phyloP scores from a whole-genome alignment of 345 rosid species.

The Turnera subulata region DNA sequence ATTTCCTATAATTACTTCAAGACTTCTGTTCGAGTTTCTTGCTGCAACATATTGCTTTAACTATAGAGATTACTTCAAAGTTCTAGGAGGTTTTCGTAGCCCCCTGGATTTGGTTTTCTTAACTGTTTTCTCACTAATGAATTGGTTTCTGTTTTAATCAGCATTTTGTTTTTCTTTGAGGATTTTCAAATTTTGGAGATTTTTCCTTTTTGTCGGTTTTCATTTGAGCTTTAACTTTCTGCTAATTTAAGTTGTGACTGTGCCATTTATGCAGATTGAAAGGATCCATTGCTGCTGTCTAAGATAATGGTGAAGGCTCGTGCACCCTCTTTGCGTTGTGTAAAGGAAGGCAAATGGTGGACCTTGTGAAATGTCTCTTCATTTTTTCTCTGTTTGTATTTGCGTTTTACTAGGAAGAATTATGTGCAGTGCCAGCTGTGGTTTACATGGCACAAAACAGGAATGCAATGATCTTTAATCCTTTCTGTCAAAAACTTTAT shows the following conservation, averaged over 20 bases:
- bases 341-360: constrained; percentile 9
- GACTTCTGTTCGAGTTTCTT: background rate
- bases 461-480: constrained; percentile 5
- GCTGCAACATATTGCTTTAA: background rate
- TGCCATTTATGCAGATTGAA: constrained; percentile 18
- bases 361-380: constrained; percentile 13
- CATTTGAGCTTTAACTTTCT: background rate
- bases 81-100: background rate
- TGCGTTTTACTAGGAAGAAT: constrained; percentile 10
- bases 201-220: no score
- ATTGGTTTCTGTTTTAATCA: background rate
- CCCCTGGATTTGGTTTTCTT: background rate
- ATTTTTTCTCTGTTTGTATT: constrained; percentile 9
- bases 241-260: background rate
- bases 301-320: constrained; percentile 12
- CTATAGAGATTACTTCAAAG: background rate
- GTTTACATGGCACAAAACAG: constrained; percentile 2
- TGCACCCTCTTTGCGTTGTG: constrained; percentile 7
- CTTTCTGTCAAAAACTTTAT: background rate
- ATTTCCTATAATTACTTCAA: no score
- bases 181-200: no score
- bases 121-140: background rate
- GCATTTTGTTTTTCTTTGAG: background rate
- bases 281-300: constrained; percentile 12
- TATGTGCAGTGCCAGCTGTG: constrained; percentile 1